Conservation (phyloP, 805 yeast species). For the Candida mattraensis region DNA sequence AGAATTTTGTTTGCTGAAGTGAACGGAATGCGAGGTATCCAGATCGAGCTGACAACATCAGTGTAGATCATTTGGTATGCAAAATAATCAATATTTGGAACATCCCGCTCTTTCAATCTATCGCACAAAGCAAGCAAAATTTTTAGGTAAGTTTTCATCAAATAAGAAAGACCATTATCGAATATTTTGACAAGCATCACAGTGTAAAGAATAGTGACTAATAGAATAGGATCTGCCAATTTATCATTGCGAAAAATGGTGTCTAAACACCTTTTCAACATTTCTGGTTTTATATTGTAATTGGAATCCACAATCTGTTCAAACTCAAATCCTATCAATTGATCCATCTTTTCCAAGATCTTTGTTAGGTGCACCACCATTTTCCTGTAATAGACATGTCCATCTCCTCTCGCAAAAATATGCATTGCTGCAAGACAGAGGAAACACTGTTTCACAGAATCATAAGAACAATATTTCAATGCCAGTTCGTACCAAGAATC, state of each 20-base stretch:
- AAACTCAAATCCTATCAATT: too few relatives aligned
- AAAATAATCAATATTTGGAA: neutral
- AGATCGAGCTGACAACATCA: neutral
- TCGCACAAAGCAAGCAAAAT: neutral
- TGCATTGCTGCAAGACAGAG: too few relatives aligned
- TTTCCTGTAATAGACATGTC: too few relatives aligned
- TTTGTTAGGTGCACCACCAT: too few relatives aligned
- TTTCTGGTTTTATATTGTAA: too few relatives aligned
- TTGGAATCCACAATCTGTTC: too few relatives aligned
- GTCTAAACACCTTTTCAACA: too few relatives aligned
- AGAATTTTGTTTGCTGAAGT: too few relatives aligned
- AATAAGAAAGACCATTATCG: conserved; percentile 1
- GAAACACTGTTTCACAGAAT: conserved; percentile 3
- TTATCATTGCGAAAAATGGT: neutral
- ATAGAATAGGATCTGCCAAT: neutral
- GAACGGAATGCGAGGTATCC: too few relatives aligned
- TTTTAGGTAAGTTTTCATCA: neutral
- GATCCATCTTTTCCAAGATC: too few relatives aligned
- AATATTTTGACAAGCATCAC: neutral
- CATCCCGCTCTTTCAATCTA: neutral
- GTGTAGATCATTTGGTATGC: neutral
- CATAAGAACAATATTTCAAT: conserved; percentile 5
- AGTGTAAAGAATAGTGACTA: conserved; percentile 1
- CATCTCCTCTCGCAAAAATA: too few relatives aligned
- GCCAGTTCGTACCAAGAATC: conserved; percentile 14